Conservation (phyloP, 2,329 filamentous ascomycete species). For the Sporothrix protearum region DNA sequence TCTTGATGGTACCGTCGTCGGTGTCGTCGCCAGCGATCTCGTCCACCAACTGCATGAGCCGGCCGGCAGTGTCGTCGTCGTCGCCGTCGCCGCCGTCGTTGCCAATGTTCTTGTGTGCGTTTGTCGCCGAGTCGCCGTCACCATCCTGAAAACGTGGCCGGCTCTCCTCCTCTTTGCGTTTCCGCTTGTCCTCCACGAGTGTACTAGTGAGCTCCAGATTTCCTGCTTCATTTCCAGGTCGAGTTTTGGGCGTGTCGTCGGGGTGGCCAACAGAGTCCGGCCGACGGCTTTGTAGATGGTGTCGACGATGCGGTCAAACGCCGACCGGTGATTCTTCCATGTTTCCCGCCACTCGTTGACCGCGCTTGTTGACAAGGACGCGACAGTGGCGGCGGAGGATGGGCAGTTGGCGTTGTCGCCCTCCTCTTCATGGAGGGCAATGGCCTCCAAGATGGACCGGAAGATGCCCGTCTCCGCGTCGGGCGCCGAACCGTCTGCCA, state of each 20-base stretch:
- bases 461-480: slow-evolving; percentile 28
- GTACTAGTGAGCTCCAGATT: slow-evolving; percentile 27
- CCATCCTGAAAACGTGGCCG: not conserved
- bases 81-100: too few relatives aligned
- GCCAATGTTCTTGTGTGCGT: not conserved
- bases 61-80: slow-evolving; percentile 11
- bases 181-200: slow-evolving; percentile 18
- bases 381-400: not conserved
- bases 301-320: slow-evolving; percentile 23
- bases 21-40: slow-evolving; percentile 53
- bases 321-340: slow-evolving; percentile 9
- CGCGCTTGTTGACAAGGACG: not conserved
- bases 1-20: slow-evolving; percentile 63
- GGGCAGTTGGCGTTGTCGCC: slow-evolving; percentile 1
- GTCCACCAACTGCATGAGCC: slow-evolving; percentile 16
- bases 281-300: slow-evolving; percentile 22
- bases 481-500: slow-evolving; percentile 40
- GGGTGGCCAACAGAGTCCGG: not conserved
- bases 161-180: not conserved
- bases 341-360: slow-evolving; percentile 10
- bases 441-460: slow-evolving; percentile 19
- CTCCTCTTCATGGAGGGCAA: slow-evolving; percentile 25
- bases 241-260: slow-evolving; percentile 14
- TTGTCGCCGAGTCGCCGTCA: not conserved
- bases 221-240: slow-evolving; percentile 23